phyloP scores from a whole-genome alignment of 495 filamentous ascomycete species.

The Xylaria acuta region DNA sequence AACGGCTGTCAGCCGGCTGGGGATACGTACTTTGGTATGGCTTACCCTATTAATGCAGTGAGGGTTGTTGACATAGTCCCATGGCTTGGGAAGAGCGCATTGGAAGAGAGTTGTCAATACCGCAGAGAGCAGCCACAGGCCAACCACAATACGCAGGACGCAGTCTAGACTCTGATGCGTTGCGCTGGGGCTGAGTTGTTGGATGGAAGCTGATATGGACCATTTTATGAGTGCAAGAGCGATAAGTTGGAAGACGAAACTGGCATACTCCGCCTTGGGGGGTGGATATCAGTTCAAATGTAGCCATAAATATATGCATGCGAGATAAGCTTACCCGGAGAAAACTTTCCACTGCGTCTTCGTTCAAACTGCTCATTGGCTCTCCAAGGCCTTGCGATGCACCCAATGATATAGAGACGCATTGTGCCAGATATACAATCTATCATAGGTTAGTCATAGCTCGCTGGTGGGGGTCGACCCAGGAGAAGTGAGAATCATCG shows the following conservation, averaged over 20 bases:
- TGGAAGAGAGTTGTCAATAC: slow-evolving; percentile 47
- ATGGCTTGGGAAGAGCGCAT: slow-evolving; percentile 46
- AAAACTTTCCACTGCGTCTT: slow-evolving; percentile 22
- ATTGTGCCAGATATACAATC: slow-evolving; percentile 27
- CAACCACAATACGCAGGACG: slow-evolving; percentile 35
- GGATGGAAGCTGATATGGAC: slow-evolving; percentile 43
- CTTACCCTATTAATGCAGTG: slow-evolving; percentile 48
- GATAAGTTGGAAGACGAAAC: slow-evolving; percentile 41
- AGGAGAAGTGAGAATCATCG: background rate
- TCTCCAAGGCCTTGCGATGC: slow-evolving; percentile 36
- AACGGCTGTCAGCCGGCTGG: background rate
- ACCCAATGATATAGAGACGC: slow-evolving; percentile 36
- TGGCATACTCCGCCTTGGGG: slow-evolving; percentile 45
- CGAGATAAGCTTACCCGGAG: slow-evolving; percentile 19
- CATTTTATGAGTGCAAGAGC: slow-evolving; percentile 45
- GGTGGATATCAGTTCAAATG: background rate
- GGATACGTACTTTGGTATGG: background rate
- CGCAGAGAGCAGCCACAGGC: slow-evolving; percentile 39
- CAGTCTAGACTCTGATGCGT: slow-evolving; percentile 33
- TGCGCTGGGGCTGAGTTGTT: slow-evolving; percentile 34
- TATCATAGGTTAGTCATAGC: background rate
- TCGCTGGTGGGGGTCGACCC: background rate
- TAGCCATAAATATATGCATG: background rate
- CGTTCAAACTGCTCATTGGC: slow-evolving; percentile 27
- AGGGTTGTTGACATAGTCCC: slow-evolving; percentile 42